phyloP scores from a whole-genome alignment of 768 basidiomycete species.

The Panus rudis region DNA sequence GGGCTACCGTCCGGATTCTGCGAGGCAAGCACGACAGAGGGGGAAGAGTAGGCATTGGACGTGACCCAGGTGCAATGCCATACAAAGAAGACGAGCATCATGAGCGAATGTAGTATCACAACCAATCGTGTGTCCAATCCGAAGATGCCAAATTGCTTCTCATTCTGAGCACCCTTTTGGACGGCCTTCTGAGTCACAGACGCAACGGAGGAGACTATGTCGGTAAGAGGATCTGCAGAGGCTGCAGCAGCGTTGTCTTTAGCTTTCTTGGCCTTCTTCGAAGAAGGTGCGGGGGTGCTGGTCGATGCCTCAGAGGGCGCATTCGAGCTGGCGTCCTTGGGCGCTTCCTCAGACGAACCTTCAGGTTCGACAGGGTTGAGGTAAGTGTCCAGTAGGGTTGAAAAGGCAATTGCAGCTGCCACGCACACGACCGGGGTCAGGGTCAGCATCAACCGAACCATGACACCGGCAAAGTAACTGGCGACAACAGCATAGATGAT shows the following conservation, averaged over 20 bases:
- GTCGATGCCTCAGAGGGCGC: constrained; percentile 19
- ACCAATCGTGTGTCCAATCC: constrained; percentile 77
- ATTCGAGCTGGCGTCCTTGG: constrained; percentile 23
- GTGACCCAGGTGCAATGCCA: constrained; percentile 98
- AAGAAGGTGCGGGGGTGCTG: constrained; percentile 20
- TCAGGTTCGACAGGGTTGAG: constrained; percentile 78
- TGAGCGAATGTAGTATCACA: constrained; percentile 67
- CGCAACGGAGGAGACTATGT: constrained; percentile 12
- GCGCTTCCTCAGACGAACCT: constrained; percentile 26
- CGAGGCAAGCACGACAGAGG: constrained; percentile 91
- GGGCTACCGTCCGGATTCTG: constrained; percentile 74
- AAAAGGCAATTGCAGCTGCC: constrained; percentile 83
- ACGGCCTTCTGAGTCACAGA: constrained; percentile 12
- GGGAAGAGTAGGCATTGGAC: constrained; percentile 90
- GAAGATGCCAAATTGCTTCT: constrained; percentile 57
- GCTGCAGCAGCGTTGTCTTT: constrained; percentile 16
- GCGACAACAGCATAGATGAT: constrained; percentile 96
- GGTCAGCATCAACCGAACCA: constrained; percentile 98
- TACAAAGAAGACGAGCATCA: constrained; percentile 85
- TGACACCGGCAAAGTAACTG: constrained; percentile 98
- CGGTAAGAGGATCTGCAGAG: constrained; percentile 12
- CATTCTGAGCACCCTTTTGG: constrained; percentile 13
- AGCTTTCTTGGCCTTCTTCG: constrained; percentile 46
- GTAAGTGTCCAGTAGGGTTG: constrained; percentile 82
- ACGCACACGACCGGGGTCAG: constrained; percentile 97